Evolutionary conservation across 495 filamentous ascomycete genomes (phyloP).

Genomic region (Annulohypoxylon maeteangense): DNA sequence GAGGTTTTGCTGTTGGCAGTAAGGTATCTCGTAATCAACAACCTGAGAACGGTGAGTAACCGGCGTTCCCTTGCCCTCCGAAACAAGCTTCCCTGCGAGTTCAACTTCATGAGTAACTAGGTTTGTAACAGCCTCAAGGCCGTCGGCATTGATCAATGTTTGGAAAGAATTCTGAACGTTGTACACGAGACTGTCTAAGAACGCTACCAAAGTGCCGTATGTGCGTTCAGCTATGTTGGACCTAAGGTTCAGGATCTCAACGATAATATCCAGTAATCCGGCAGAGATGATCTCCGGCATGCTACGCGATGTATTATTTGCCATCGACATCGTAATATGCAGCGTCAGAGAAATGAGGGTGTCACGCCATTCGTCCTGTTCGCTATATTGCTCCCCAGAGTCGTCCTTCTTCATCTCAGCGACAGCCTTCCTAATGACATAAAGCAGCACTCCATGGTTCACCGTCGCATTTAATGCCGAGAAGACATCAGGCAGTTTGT

Average conservation of each 20-base stretch:
- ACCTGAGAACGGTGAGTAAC: constrained; percentile 79
- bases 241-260: constrained; percentile 87
- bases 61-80: constrained; percentile 76
- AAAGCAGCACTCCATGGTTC: constrained; percentile 95
- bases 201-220: constrained; percentile 80
- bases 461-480: constrained; percentile 90
- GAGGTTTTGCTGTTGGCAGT: constrained; percentile 88
- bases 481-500: constrained; percentile 81
- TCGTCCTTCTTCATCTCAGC: constrained; percentile 75
- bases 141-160: constrained; percentile 78
- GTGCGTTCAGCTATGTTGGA: constrained; percentile 84
- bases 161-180: constrained; percentile 82
- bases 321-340: constrained; percentile 74
- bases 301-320: constrained; percentile 69
- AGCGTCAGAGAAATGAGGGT: constrained; percentile 83
- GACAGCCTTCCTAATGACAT: constrained; percentile 88
- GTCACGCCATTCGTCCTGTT: constrained; percentile 87
- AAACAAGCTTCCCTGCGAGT: constrained; percentile 70
- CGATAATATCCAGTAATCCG: constrained; percentile 86
- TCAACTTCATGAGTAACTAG: constrained; percentile 84
- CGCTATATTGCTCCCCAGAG: constrained; percentile 64
- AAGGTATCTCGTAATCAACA: constrained; percentile 92
- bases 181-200: constrained; percentile 88
- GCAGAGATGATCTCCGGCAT: constrained; percentile 76
- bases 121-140: constrained; percentile 86